Evolutionary conservation across 805 yeast species (phyloP).

Genomic region (Candida coleopterorum): DNA sequence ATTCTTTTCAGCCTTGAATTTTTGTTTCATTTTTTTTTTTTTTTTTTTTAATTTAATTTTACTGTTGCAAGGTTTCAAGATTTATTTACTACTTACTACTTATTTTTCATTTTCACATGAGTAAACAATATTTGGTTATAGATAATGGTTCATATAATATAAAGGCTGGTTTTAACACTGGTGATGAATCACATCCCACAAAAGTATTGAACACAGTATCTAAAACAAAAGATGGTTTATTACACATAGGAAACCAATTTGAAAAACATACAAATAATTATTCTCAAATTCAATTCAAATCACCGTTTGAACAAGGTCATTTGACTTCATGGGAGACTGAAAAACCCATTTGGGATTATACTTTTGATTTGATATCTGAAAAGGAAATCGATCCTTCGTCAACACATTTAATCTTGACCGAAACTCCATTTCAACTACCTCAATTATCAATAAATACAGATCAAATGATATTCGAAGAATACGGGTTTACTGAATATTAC

Average conservation of each 20-base stretch:
- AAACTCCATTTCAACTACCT: conserved; percentile 78
- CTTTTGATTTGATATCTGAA: conserved; percentile 34
- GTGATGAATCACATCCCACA: conserved; percentile 29
- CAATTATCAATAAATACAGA: conserved; percentile 79
- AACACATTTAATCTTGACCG: conserved; percentile 65
- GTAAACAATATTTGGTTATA: conserved; percentile 45
- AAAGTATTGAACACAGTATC: conserved; percentile 66
- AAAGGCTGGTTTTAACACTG: conserved; percentile 42
- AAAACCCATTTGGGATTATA: conserved; percentile 85
- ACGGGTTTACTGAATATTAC: conserved; percentile 67
- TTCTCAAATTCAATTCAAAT: conserved; percentile 64
- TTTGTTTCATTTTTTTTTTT: no score
- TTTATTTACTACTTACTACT: no score
- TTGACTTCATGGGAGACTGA: conserved; percentile 88
- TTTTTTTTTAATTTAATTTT: no score
- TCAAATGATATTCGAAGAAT: conserved; percentile 92
- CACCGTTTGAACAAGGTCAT: conserved; percentile 90
- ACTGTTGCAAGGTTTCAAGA: no score
- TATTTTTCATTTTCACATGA: conserved; percentile 2
- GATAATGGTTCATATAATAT: conserved; percentile 90
- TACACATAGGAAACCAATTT: conserved; percentile 68
- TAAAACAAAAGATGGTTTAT: conserved; percentile 68
- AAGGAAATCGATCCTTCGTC: conserved; percentile 15
- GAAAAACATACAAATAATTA: conserved; percentile 60
- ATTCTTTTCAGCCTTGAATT: no score